Conservation (phyloP, 805 yeast genomes). For the Nakazawaea pomicola region DNA sequence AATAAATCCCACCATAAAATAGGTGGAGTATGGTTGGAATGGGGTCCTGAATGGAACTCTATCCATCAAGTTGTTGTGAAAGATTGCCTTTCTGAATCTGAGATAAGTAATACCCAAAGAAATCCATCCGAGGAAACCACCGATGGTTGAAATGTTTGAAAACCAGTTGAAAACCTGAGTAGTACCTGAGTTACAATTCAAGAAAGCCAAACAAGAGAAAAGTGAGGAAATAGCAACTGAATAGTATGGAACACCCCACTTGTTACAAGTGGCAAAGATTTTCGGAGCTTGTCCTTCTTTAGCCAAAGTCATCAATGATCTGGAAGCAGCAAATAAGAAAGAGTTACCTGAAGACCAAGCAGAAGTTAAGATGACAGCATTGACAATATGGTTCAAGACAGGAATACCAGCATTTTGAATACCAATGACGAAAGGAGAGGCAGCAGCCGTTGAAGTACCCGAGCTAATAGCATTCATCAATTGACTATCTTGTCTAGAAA, state of each 20-base stretch:
- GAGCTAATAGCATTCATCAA: slow-evolving; percentile 40
- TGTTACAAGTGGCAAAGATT: slow-evolving; percentile 41
- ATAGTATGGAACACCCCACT: slow-evolving; percentile 53
- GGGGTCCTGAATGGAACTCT: slow-evolving; percentile 55
- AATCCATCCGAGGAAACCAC: slow-evolving; percentile 65
- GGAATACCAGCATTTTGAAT: slow-evolving; percentile 61
- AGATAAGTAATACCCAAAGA: slow-evolving; percentile 47
- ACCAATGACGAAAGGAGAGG: slow-evolving; percentile 86
- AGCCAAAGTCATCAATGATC: slow-evolving; percentile 51
- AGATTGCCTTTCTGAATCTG: slow-evolving; percentile 62
- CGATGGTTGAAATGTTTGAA: slow-evolving; percentile 58
- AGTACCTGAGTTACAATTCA: slow-evolving; percentile 50
- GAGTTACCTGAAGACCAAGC: slow-evolving; percentile 44
- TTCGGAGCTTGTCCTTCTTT: slow-evolving; percentile 60
- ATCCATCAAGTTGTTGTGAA: slow-evolving; percentile 44
- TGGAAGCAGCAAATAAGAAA: slow-evolving; percentile 46
- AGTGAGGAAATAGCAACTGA: slow-evolving; percentile 36
- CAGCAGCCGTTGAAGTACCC: slow-evolving; percentile 58
- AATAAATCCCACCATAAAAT: slow-evolving; percentile 45
- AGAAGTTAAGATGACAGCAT: slow-evolving; percentile 57
- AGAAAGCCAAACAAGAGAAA: slow-evolving; percentile 43
- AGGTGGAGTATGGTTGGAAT: slow-evolving; percentile 55
- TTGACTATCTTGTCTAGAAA: slow-evolving; percentile 33
- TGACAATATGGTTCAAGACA: slow-evolving; percentile 72
- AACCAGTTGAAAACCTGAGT: slow-evolving; percentile 59